Base-by-base conservation (phyloP, 352 stramenopile genomes). In the Phytopythium sindhum region DNA sequence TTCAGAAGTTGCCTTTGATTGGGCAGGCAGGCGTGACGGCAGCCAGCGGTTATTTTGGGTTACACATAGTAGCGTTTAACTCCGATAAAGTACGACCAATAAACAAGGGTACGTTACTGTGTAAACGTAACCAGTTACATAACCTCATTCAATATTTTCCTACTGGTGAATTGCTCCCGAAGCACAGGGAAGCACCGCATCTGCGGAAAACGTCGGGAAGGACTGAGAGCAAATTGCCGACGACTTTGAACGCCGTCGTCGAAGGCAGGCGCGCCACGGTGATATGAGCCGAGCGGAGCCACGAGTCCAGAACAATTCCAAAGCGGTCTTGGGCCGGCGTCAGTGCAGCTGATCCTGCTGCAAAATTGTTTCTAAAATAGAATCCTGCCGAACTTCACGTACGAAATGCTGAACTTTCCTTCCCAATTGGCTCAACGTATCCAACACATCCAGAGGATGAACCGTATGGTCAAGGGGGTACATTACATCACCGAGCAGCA, bases 1-100 rank as follows among this genome's bases (percentile, higher is more conserved):
- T 57, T 59, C 56, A 11, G 11, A 23, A 57, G 12, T n/a, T 53
- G 56, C 15, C 48, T 52, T 33, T 53, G 47, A 33, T 53, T 53
- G 47, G 47, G 23, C 47, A 23, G 47, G 47, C 21, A 23, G 33
- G 33, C 31, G 31, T 33, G 4, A 23, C 33, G 47, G 47, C 41
- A 48, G 41, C 41, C 41, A 53, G n/a, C 47, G 26, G 26, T 53
- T 54, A 33, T 33, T 52, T 52, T 52, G 45, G 45, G 45, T 52
- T 29, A 19, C n/a, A 4, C 2, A 31, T 5, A 28, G 19, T 28
- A 52, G 8, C 7, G n/a, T 52, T 17, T 19, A 9, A 1, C 11
- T 10, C 31, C 45, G 8, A 17, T n/a, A 52, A 52, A 52, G 24
- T 52, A 26, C 45, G 45, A 31, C 15, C 33, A 10, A 2, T 39